Conservation (phyloP, 2,329 filamentous ascomycete genomes). For the Ophiostoma piceae region DNA sequence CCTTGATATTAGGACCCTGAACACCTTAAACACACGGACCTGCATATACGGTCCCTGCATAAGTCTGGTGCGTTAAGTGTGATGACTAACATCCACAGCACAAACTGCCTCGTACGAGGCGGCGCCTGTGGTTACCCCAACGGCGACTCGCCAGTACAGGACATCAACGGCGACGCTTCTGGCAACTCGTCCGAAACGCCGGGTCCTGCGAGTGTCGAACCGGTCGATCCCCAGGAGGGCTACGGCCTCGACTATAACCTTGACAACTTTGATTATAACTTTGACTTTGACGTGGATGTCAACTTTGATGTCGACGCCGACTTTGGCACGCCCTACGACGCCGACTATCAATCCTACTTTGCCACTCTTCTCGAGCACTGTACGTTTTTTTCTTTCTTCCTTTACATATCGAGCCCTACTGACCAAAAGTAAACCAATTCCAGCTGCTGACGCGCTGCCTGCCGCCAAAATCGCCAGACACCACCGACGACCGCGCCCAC, state of each 20-base stretch:
- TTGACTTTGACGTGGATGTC: not conserved
- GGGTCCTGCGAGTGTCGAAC: not conserved
- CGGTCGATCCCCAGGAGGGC: too few relatives aligned
- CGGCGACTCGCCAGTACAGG: not conserved
- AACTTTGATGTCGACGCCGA: not conserved
- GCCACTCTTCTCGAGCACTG: not conserved
- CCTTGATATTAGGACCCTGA: not conserved
- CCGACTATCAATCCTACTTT: not conserved
- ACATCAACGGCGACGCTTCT: not conserved
- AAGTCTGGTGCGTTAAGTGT: too few relatives aligned
- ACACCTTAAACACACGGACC: not conserved
- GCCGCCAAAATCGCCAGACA: not conserved
- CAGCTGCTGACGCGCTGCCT: conserved; percentile 10
- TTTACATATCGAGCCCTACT: not conserved
- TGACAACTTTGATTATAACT: not conserved
- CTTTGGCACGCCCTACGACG: not conserved
- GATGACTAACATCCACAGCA: conserved; percentile 13
- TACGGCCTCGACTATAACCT: not conserved
- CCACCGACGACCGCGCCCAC: not conserved
- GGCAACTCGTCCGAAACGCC: conserved; percentile 2
- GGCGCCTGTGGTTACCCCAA: conserved; percentile 18
- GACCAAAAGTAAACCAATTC: conserved; percentile 16
- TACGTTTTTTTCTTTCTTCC: not conserved
- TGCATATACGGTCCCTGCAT: conserved; percentile 9
- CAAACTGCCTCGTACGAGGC: conserved; percentile 20